Base-by-base conservation (phyloP, 805 yeast species). In the Pichia insulana region DNA sequence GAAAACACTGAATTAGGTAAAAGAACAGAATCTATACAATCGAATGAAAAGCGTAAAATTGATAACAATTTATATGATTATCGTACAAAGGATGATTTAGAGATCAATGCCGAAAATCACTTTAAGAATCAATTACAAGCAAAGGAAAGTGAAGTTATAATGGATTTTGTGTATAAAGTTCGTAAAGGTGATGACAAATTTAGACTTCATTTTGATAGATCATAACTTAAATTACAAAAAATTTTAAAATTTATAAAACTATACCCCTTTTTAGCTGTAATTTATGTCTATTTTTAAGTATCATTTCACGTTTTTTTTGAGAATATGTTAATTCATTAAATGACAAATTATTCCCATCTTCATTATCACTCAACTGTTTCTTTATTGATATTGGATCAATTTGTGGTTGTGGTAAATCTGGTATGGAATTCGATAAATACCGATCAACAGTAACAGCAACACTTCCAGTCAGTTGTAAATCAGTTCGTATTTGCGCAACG, bases 161-260 rank as follows among this genome's bases (percentile, higher is more conserved):
- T 96, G 30, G 88, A 84, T 54, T 92, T 90, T 58, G 69, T 92
- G 42, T 92, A 90, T 64, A 80, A 84, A 53, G 88, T 86, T 41
- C 78, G 78, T 55, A 81, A 86, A 55, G 85, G 84, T 53, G 58
- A 58, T 39, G 57, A 61, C 37, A 56, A 56, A 39, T 61, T 60
- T 63, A 55, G 60, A 20, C 68, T 73, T 50, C 68, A 67, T 46
- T 62, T 62, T 33, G 63, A 59, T 41, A 55, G 53, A 39, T 45
- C 34, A 28, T 37, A 22, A 34, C 5, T 22, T 6, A 13, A 7
- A 7, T n/a, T 22, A 7, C 17, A 34, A 7, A 35, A 6, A 35
- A 6, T 22, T 3, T 8, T 15, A 25, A 25, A 31, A 9, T 31
- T 31, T 31, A 15, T 31, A 31, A 13, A 31, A 31, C 34, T 26